Percentiles rank a stretch among this genome's conserved stretches.
Conservation (phyloP, 768 basidiomycete species). For the Pholiota conissans region DNA sequence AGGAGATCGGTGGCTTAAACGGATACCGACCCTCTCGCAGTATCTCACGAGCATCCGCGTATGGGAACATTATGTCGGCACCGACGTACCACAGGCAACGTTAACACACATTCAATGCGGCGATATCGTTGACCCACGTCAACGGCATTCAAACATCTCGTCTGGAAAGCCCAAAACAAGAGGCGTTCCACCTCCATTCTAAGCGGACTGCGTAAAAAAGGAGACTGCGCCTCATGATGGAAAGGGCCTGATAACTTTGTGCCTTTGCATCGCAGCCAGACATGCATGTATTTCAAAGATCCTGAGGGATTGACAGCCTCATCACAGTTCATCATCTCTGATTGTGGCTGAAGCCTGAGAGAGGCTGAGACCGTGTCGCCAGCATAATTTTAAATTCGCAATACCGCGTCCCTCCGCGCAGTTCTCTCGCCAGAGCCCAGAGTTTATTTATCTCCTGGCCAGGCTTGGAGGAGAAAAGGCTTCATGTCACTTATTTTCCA, state of each 20-base stretch:
- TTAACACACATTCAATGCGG: neutral
- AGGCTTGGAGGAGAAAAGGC: neutral
- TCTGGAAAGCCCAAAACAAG: neutral
- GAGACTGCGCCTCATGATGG: neutral
- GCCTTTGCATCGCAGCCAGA: neutral
- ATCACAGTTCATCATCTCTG: neutral
- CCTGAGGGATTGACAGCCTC: neutral
- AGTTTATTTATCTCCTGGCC: too few relatives aligned
- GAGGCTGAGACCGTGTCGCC: neutral
- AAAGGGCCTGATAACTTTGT: neutral
- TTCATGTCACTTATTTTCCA: neutral
- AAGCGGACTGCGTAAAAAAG: neutral
- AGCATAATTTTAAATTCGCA: neutral
- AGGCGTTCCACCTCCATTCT: neutral
- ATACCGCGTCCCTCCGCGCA: neutral
- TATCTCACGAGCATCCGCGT: neutral
- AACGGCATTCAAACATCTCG: neutral
- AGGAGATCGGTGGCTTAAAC: neutral
- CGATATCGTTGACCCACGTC: neutral
- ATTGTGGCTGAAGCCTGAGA: neutral
- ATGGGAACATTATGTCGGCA: neutral
- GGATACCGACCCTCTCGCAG: constrained; percentile 6
- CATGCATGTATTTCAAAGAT: neutral
- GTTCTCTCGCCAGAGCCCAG: neutral
- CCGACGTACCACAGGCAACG: constrained; percentile 8